A percentile compares a stretch with the other conserved stretches of the same genome.
Evolutionary conservation across 371 early-diverging fungal genomes (phyloP).

Genomic region (Smittium mucronatum): DNA sequence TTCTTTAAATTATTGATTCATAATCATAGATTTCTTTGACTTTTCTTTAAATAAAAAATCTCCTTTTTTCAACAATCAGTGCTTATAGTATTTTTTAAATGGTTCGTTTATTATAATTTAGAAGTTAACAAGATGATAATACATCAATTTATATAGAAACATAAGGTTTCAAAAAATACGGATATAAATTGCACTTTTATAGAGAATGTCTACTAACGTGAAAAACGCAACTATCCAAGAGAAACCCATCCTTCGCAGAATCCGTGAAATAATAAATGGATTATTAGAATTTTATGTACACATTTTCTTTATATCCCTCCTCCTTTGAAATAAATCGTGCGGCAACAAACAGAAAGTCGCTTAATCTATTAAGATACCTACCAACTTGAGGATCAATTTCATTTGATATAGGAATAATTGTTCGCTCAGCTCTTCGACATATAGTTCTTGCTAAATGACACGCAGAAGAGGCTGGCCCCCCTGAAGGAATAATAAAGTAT

Average conservation of each 20-base stretch:
- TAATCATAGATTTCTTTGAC: neutral
- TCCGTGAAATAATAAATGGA: too few species aligned
- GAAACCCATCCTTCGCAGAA: too few species aligned
- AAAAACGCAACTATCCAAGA: too few species aligned
- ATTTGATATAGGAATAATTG: conserved; percentile 54
- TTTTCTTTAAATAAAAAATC: conserved; percentile 3
- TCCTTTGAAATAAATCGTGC: conserved; percentile 64
- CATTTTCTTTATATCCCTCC: conserved; percentile 49
- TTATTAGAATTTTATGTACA: conserved; percentile 35
- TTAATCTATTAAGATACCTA: conserved; percentile 45
- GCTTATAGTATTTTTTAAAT: too few species aligned
- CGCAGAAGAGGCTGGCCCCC: conserved; percentile 38
- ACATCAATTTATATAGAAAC: too few species aligned
- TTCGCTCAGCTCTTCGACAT: conserved; percentile 77
- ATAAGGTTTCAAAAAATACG: too few species aligned
- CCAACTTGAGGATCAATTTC: conserved; percentile 21
- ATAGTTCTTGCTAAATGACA: conserved; percentile 58
- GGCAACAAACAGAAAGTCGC: conserved; percentile 79
- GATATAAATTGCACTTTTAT: too few species aligned
- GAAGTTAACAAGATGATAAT: too few species aligned
- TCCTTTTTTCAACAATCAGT: too few species aligned
- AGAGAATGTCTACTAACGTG: too few species aligned
- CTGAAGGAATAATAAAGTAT: conserved; percentile 75
- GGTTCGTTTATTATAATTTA: too few species aligned
- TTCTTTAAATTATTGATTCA: conserved; percentile 29